phyloP scores from a whole-genome alignment of 139 green algal species.

The Coelastrella sp. region DNA sequence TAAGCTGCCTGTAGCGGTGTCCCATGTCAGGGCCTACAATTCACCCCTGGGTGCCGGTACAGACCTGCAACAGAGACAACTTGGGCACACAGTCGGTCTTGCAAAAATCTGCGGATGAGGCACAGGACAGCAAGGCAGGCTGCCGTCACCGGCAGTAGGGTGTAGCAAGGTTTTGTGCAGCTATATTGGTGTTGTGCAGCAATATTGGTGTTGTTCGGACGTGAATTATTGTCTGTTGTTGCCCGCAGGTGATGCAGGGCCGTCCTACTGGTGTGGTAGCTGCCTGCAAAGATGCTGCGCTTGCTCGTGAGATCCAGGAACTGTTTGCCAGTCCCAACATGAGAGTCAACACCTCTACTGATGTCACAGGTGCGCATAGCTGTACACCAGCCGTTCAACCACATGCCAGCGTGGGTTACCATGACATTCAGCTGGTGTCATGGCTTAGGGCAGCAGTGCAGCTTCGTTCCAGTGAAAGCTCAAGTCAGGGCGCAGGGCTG shows the following conservation, averaged over 20 bases:
- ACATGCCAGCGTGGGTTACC: too few species aligned
- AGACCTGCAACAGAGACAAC: too few species aligned
- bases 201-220: not conserved
- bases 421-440: too few species aligned
- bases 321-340: slow-evolving; percentile 92
- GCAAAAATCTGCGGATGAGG: too few species aligned
- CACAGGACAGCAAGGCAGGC: too few species aligned
- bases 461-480: too few species aligned
- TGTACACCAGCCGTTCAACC: not conserved
- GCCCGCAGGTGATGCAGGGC: slow-evolving; percentile 81
- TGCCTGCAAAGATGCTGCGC: slow-evolving; percentile 75
- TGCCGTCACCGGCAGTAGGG: not conserved
- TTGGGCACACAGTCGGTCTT: too few species aligned
- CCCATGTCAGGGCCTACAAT: too few species aligned
- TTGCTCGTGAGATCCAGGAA: slow-evolving; percentile 62
- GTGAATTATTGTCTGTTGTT: slow-evolving; percentile 66
- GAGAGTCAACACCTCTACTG: slow-evolving; percentile 93
- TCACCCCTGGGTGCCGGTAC: too few species aligned
- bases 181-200: not conserved
- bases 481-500: too few species aligned
- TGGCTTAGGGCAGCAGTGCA: not conserved
- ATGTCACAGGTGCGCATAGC: slow-evolving; percentile 76
- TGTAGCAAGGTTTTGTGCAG: not conserved
- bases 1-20: too few species aligned
- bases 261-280: slow-evolving; percentile 89